These are phyloP conservation scores for Eucalyptus curtisii DNA, from an alignment of 345 rosid species.

Conservation along the genomic window DNA sequence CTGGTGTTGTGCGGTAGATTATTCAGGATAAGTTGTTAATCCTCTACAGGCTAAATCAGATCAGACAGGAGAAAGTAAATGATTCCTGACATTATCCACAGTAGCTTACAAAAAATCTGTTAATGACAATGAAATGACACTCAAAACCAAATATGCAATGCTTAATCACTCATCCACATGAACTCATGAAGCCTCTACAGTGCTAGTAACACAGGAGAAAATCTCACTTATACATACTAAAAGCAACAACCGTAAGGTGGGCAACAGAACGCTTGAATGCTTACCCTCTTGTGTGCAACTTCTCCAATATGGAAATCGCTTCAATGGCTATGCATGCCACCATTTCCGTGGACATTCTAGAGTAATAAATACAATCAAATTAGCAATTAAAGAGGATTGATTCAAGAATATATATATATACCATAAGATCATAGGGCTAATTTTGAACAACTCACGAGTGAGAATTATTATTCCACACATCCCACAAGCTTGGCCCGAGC, in stretches of 20 bases:
- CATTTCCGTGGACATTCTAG: conserved; percentile 48
- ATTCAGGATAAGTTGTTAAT: background rate
- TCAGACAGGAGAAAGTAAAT: background rate
- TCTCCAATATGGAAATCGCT: conserved; percentile 39
- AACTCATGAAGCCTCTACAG: background rate
- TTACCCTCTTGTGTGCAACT: conserved; percentile 44
- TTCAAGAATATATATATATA: background rate
- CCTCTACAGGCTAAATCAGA: background rate
- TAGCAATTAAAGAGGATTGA: background rate
- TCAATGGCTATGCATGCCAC: conserved; percentile 55
- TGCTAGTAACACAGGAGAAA: background rate
- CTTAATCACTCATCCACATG: background rate
- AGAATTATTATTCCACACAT: conserved; percentile 32
- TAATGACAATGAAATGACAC: background rate
- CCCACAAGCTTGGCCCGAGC: conserved; percentile 55
- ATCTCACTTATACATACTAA: background rate
- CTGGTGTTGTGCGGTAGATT: background rate
- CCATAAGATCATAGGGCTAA: background rate
- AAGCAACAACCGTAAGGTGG: background rate
- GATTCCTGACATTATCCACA: background rate
- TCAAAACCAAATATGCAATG: background rate
- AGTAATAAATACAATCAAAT: background rate
- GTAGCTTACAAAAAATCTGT: background rate
- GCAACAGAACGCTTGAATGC: background rate
- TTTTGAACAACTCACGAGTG: conserved; percentile 14